Evolutionary conservation across 176 grass and related monocot species (phyloP), one percentile per base, ranked within the genome.

Genomic region (Oryza rufipogon): DNA sequence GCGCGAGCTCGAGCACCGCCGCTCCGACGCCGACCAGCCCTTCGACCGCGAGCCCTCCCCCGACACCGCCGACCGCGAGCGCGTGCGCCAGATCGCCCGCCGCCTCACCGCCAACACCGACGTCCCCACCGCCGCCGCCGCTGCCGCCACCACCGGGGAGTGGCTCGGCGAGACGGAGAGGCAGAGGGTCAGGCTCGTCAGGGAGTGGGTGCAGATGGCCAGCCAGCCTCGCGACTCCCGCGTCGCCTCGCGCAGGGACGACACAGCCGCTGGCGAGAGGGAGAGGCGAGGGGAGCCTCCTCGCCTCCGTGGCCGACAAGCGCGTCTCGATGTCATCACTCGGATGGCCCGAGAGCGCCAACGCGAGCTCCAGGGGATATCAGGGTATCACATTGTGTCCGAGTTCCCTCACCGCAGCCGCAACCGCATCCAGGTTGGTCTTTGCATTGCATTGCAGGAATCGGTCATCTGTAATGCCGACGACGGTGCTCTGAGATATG

Each of bases 131-230:
- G 81, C 75, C 3, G 83, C 25, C 8, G 74, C 48, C 14, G 80
- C 83, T 0, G 89, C 84, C 44, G 74, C 75, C n/a, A 85, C 39
- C 0, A 85, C 39, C 0, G 88, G 88, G 58, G 95, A 97, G 76
- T 97, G 90, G 92, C 89, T 94, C 20, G 93, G 91, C 47, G 96
- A 98, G 85, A 89, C 81, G 22, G 96, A 95, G 89, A 88, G 96
- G 30, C 91, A 92, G 87, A 92, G 91, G 87, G 93, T 98, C 17
- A 91, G 93, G 73, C 80, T 98, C 14, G 96, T 95, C 0, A 93
- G 96, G 66, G 96, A 98, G 86, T 92, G 93, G 93, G 92, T 99
- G 44, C 93, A 99, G 70, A 91, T 93, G 88, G 91, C 86, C 75
- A 94, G 92, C 81, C 95, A 94, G 64, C 88, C 87, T 6, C 92